Conservation (phyloP, 108 stramenopile genomes). For the Epithemia pelagica region DNA sequence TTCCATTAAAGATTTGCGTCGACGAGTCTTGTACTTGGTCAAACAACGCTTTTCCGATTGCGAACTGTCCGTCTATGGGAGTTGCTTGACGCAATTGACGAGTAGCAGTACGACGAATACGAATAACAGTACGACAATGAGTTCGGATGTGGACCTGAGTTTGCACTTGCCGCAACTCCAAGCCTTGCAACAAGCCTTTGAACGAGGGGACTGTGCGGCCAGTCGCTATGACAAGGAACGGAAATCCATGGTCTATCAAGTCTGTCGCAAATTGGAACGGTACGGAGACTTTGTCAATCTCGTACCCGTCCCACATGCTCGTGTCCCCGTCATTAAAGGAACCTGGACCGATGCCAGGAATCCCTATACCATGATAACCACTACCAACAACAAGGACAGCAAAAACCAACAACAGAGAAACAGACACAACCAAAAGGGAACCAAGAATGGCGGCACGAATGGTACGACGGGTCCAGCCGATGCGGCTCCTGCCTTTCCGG, state of each 20-base stretch:
- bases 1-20: constrained; percentile 21
- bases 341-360: constrained; percentile 40
- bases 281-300: constrained; percentile 35
- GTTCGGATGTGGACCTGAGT: constrained; percentile 67
- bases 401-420: too few relatives aligned
- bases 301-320: constrained; percentile 46
- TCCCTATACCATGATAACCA: constrained; percentile 38
- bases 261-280: constrained; percentile 22
- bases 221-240: constrained; percentile 39
- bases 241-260: constrained; percentile 42
- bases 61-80: constrained; percentile 61
- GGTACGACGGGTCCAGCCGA: not conserved
- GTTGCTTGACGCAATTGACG: constrained; percentile 61
- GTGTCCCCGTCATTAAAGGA: constrained; percentile 79
- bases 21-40: constrained; percentile 14
- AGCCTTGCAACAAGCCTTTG: constrained; percentile 36
- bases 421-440: too few relatives aligned
- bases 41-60: constrained; percentile 22
- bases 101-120: too few relatives aligned
- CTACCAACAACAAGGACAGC: not conserved
- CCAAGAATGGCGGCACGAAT: not conserved
- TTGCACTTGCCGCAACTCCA: constrained; percentile 41
- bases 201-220: constrained; percentile 35
- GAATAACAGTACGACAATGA: constrained; percentile 53
- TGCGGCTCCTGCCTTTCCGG: constrained; percentile 20